These are phyloP conservation scores for Ophiocordyceps robertsii DNA, from an alignment of 2,329 filamentous ascomycete genomes.

Conservation along the genomic window DNA sequence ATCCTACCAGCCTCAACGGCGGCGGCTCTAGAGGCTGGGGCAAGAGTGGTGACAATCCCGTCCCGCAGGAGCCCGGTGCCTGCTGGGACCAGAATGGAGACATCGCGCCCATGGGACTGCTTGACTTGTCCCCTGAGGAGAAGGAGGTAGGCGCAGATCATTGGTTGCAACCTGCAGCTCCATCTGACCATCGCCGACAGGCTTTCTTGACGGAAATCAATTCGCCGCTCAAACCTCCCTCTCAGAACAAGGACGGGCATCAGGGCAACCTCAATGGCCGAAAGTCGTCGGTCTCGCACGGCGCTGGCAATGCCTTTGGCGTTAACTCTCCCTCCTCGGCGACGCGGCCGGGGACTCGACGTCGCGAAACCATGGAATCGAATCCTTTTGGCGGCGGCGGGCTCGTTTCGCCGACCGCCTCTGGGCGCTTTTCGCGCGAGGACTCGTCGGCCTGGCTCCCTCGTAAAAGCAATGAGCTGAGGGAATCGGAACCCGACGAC, in stretches of 20 bases:
- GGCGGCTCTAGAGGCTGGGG: constrained; percentile 56
- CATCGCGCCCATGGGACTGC: constrained; percentile 57
- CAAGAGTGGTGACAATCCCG: constrained; percentile 59
- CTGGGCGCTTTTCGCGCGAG: constrained; percentile 47
- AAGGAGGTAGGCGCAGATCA: constrained; percentile 31
- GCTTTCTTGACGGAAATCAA: constrained; percentile 80
- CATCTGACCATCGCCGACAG: constrained; percentile 26
- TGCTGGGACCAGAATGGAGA: constrained; percentile 75
- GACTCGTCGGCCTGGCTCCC: constrained; percentile 46
- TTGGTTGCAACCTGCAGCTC: neutral
- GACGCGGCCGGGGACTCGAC: constrained; percentile 60
- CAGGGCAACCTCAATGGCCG: constrained; percentile 51
- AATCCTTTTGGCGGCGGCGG: constrained; percentile 44
- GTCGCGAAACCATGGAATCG: constrained; percentile 66
- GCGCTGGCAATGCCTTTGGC: constrained; percentile 49
- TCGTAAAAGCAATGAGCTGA: constrained; percentile 39
- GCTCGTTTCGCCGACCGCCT: constrained; percentile 46
- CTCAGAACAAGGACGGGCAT: constrained; percentile 55
- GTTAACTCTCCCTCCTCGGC: constrained; percentile 60
- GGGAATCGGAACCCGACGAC: constrained; percentile 41
- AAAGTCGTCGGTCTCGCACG: constrained; percentile 72
- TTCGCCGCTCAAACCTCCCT: constrained; percentile 77
- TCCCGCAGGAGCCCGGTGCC: constrained; percentile 69
- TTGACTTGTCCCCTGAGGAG: constrained; percentile 53
- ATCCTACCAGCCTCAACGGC: constrained; percentile 59